Evolutionary conservation across 208 protist species (phyloP).

Genomic region (Leishmania turanica): DNA sequence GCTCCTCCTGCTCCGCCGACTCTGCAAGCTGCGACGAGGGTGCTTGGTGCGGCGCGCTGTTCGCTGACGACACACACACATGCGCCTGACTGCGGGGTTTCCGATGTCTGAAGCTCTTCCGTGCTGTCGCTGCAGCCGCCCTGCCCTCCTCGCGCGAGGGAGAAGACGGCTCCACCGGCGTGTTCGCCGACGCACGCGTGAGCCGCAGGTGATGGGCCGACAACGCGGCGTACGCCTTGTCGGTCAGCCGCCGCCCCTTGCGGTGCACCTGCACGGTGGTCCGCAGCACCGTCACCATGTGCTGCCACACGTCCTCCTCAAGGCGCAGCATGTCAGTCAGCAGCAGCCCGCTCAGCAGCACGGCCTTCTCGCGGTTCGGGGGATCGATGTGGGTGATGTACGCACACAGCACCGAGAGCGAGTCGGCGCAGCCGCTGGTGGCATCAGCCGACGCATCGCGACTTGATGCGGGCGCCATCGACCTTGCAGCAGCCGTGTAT

Average conservation of each 20-base stretch:
- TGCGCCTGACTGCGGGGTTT: background rate
- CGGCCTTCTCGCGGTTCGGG: constrained; percentile 19
- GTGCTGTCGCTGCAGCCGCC: background rate
- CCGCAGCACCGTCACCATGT: constrained; percentile 33
- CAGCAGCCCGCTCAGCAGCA: constrained; percentile 24
- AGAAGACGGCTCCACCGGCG: background rate
- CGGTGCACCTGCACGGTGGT: constrained; percentile 21
- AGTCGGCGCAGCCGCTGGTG: background rate
- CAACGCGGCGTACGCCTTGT: constrained; percentile 19
- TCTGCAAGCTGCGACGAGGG: background rate
- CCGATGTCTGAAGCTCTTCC: background rate
- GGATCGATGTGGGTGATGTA: constrained; percentile 29
- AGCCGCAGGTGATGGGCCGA: constrained; percentile 10
- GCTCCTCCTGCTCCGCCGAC: background rate
- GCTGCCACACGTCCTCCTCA: constrained; percentile 31
- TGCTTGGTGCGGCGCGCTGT: background rate
- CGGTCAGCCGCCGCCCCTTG: constrained; percentile 23
- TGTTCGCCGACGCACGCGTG: constrained; percentile 1
- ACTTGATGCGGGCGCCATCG: background rate
- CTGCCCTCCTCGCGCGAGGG: background rate
- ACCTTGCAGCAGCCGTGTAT: background rate
- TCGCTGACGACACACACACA: background rate
- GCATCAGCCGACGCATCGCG: background rate
- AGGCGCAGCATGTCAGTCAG: constrained; percentile 28
- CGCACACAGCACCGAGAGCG: constrained; percentile 24